These are phyloP conservation scores for Yamadazyma dendronema DNA, from an alignment of 1,139 yeast genomes.

Conservation along the genomic window DNA sequence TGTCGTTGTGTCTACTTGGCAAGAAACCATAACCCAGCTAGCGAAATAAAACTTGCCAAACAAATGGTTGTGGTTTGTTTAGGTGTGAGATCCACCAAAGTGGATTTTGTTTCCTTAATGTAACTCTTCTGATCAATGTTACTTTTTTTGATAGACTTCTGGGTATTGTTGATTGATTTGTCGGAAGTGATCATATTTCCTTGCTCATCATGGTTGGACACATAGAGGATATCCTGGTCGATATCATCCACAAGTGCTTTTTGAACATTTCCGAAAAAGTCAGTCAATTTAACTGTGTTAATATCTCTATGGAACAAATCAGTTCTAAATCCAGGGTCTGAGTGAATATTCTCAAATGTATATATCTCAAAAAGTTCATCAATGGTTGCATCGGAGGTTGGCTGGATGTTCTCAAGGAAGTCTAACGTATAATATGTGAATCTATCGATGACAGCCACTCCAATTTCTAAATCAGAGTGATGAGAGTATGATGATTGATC, in stretches of 20 bases:
- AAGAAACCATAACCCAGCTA: conserved; percentile 22
- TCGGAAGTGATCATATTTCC: conserved; percentile 14
- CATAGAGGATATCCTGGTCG: conserved; percentile 43
- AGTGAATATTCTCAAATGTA: conserved; percentile 81
- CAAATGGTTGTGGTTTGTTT: conserved; percentile 18
- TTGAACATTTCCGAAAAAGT: conserved; percentile 93
- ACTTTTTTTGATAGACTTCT: conserved; percentile 4
- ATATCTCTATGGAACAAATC: conserved; percentile 72
- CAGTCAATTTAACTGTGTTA: conserved; percentile 75
- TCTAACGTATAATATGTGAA: conserved; percentile 92
- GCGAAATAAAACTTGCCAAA: conserved; percentile 16
- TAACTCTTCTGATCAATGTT: conserved; percentile 10
- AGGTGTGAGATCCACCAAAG: conserved; percentile 17
- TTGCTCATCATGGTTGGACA: conserved; percentile 25
- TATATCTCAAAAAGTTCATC: conserved; percentile 82
- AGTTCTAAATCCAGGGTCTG: conserved; percentile 86
- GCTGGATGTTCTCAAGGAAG: conserved; percentile 76
- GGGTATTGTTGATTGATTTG: conserved; percentile 2
- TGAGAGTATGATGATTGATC: conserved; percentile 95
- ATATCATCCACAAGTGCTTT: conserved; percentile 67
- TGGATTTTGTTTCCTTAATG: conserved; percentile 13
- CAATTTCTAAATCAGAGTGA: conserved; percentile 92
- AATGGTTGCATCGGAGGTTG: conserved; percentile 71
- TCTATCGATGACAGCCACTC: conserved; percentile 96
- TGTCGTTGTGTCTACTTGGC: conserved; percentile 6